These are phyloP conservation scores for Oidiodendron maius DNA, from an alignment of 495 filamentous ascomycete genomes.

Conservation along the genomic window DNA sequence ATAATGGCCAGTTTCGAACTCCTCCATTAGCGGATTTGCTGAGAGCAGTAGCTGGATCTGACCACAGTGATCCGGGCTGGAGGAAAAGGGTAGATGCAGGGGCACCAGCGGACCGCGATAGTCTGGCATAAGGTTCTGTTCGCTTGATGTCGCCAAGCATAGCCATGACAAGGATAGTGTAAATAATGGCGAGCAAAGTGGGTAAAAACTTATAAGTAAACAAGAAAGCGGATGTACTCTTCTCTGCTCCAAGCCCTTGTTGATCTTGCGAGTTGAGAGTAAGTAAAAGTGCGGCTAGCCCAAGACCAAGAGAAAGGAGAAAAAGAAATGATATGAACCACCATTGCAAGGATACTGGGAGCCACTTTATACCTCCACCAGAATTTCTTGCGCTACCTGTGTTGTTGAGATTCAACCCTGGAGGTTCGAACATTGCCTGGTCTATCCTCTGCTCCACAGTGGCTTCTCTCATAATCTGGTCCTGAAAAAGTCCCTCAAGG, in stretches of 20 bases:
- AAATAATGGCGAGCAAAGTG: conserved; percentile 29
- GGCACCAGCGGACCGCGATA: conserved; percentile 26
- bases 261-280: conserved; percentile 15
- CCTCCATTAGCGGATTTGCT: conserved; percentile 13
- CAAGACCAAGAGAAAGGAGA: conserved; percentile 17
- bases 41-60: conserved; percentile 22
- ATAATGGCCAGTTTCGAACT: conserved; percentile 21
- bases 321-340: conserved; percentile 14
- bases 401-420: not conserved
- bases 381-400: not conserved
- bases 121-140: conserved; percentile 29
- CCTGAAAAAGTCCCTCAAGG: no score
- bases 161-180: conserved; percentile 23
- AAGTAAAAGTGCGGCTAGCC: conserved; percentile 13
- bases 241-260: conserved; percentile 25
- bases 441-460: not conserved
- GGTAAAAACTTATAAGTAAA: conserved; percentile 31
- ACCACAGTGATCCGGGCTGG: conserved; percentile 25
- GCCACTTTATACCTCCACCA: conserved; percentile 8
- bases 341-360: conserved; percentile 19
- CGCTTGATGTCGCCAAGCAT: conserved; percentile 28
- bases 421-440: not conserved
- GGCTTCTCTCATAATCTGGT: no score
- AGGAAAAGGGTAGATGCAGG: conserved; percentile 20
- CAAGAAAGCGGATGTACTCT: conserved; percentile 24